phyloP scores from a whole-genome alignment of 768 basidiomycete genomes.

The Cyclocybe aegerita region DNA sequence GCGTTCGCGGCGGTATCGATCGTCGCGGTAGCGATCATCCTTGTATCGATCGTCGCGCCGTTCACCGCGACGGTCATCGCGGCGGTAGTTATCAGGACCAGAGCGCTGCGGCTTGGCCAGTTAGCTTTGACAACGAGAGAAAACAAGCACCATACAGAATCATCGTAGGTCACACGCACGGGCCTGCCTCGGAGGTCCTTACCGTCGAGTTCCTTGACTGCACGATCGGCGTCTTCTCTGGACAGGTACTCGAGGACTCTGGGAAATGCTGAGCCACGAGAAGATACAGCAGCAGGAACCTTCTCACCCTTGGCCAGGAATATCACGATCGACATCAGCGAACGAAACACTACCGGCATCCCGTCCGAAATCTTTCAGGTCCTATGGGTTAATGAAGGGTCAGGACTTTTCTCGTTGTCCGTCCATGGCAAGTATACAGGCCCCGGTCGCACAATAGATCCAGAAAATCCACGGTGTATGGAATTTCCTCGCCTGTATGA shows the following conservation, averaged over 20 bases:
- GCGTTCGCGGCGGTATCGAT: constrained; percentile 73
- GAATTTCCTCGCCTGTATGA: constrained; percentile 9
- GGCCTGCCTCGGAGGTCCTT: constrained; percentile 84
- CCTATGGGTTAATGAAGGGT: constrained; percentile 61
- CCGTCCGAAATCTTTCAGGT: constrained; percentile 96
- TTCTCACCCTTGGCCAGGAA: constrained; percentile 82
- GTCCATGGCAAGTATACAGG: constrained; percentile 8
- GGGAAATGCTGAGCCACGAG: constrained; percentile 2
- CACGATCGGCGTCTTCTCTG: constrained; percentile 89
- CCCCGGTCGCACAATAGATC: constrained; percentile 6
- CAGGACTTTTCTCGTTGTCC: constrained; percentile 30
- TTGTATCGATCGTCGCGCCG: constrained; percentile 59
- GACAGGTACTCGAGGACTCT: constrained; percentile 91
- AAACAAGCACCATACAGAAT: constrained; percentile 44
- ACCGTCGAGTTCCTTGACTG: constrained; percentile 83
- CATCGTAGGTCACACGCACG: constrained; percentile 70
- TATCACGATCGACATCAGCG: constrained; percentile 91
- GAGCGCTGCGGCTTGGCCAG: constrained; percentile 44
- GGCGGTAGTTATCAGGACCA: constrained; percentile 73
- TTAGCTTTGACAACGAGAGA: constrained; percentile 5
- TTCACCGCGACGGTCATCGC: constrained; percentile 69
- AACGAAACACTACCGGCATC: constrained; percentile 91
- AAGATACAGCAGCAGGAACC: neutral
- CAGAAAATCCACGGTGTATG: constrained; percentile 12
- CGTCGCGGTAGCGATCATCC: constrained; percentile 58